Conservation (phyloP, 129 eudicot species). For the Logfia minima region DNA sequence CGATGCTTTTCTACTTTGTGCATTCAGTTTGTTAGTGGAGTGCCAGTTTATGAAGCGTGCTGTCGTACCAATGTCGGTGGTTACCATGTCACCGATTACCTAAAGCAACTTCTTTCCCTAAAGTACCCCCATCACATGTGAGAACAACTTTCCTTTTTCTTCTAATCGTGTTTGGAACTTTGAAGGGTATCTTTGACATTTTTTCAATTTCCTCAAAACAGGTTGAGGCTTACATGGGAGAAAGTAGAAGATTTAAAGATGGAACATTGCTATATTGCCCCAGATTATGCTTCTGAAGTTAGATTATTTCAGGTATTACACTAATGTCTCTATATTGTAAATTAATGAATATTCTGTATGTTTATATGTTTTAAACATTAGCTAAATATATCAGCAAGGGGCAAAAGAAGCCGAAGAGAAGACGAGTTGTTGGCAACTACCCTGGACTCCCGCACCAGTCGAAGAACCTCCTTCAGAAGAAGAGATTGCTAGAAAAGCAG, state of each 20-base stretch:
- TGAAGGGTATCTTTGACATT: neutral
- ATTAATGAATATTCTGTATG: neutral
- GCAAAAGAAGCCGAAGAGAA: slow-evolving; percentile 84
- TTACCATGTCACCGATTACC: slow-evolving; percentile 87
- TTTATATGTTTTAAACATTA: neutral
- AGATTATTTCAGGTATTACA: slow-evolving; percentile 68
- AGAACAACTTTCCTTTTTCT: slow-evolving; percentile 19
- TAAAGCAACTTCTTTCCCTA: slow-evolving; percentile 95
- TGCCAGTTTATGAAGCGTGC: slow-evolving; percentile 92
- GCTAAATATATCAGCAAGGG: slow-evolving; percentile 53
- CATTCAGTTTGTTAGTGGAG: slow-evolving; percentile 86
- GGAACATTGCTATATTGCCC: slow-evolving; percentile 93
- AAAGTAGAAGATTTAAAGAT: slow-evolving; percentile 94
- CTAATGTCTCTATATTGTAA: neutral
- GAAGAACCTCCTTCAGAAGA: slow-evolving; percentile 91
- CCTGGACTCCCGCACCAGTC: slow-evolving; percentile 82
- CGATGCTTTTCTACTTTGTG: neutral
- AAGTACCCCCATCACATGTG: slow-evolving; percentile 92
- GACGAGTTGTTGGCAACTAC: slow-evolving; percentile 88
- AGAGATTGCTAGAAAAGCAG: slow-evolving; percentile 89
- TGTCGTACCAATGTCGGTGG: slow-evolving; percentile 99
- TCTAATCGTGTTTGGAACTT: neutral
- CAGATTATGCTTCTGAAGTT: slow-evolving; percentile 80
- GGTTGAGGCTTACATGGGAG: slow-evolving; percentile 94
- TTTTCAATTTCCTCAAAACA: slow-evolving; percentile 22